Percentiles rank a stretch among this genome's conserved stretches.
phyloP scores from a whole-genome alignment of 1,139 yeast genomes.

The Protomyces lactucae-debilis region DNA sequence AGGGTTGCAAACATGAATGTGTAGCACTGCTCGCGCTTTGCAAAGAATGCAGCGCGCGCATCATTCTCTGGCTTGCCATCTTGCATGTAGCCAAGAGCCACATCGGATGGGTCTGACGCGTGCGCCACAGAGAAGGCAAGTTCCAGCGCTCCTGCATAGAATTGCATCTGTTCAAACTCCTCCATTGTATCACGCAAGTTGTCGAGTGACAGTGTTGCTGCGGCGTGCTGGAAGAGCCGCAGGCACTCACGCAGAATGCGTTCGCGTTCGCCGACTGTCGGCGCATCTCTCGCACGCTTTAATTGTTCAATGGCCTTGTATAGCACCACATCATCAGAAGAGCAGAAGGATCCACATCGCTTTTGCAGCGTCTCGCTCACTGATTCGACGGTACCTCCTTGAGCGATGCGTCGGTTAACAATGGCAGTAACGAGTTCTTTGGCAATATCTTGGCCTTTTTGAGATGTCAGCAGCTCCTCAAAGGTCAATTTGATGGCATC shows the following conservation, averaged over 20 bases:
- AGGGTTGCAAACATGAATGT: conserved; percentile 69
- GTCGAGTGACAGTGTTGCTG: conserved; percentile 70
- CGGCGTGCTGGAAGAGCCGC: conserved; percentile 70
- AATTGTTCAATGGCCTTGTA: conserved; percentile 91
- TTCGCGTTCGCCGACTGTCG: conserved; percentile 60
- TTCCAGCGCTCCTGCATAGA: conserved; percentile 79
- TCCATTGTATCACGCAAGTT: conserved; percentile 74
- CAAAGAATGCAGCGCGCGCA: conserved; percentile 45
- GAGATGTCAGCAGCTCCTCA: conserved; percentile 70
- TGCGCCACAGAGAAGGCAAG: conserved; percentile 73
- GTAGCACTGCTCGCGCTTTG: conserved; percentile 57
- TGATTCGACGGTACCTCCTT: conserved; percentile 90
- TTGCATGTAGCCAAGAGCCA: conserved; percentile 52
- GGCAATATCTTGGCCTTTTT: conserved; percentile 58
- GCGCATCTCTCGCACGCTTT: conserved; percentile 61
- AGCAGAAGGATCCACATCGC: conserved; percentile 91
- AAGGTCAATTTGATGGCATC: conserved; percentile 64
- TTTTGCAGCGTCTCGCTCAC: conserved; percentile 85
- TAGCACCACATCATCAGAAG: conserved; percentile 85
- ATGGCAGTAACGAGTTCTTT: conserved; percentile 84
- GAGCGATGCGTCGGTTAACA: conserved; percentile 77
- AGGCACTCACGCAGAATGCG: conserved; percentile 73
- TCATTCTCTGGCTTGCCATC: conserved; percentile 50
- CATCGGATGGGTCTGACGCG: conserved; percentile 57
- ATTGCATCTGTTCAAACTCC: conserved; percentile 71